Evolutionary conservation across 257 asterid species (phyloP), one percentile per base, ranked within the genome.

Genomic region (Salvia splendens): DNA sequence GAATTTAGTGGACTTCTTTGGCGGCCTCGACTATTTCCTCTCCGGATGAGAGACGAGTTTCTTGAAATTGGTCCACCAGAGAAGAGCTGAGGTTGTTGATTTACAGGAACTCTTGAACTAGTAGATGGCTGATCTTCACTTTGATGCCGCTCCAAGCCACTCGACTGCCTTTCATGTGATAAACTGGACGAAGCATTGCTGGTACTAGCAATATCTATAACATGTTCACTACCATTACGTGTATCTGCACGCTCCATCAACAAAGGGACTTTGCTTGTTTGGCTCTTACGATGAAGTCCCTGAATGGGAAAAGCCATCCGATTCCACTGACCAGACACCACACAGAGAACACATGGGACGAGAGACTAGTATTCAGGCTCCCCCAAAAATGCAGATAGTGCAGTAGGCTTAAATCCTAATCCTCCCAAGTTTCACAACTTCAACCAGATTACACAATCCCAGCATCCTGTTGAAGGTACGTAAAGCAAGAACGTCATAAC

Each of bases 1-100:
- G 99, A 88, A 81, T 88, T 91, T 47, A 91, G 61, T 12, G 99
- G 99, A 70, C 95, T 94, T 72, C 96, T 81, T 64, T 83, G 89
- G 24, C 87, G 89, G 71, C 76, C 79, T 49, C 88, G 92, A 33
- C 79, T 86, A 78, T 73, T 86, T 76, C 91, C 89, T 74, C 99
- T 82, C 68, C 88, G 84, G 62, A 61, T 53, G 53, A 88, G 70
- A 4, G 95, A 81, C 40, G 95, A 51, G 73, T 69, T 93, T 69
- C 91, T 85, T 30, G 88, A 32, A 74, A 84, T 85, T 50, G 93
- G 72, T 68, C 86, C 86, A 40, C 80, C 52, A 68, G 91, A 65
- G 64, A 92, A 66, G 52, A 87, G 71, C 56, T 80, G 70, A 75
- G 92, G 83, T 61, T 84, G 83, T 61, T 84, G 90, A 68, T 76